These are phyloP conservation scores for Talaromyces trachyspermus DNA, from an alignment of 495 filamentous ascomycete genomes.

Conservation along the genomic window DNA sequence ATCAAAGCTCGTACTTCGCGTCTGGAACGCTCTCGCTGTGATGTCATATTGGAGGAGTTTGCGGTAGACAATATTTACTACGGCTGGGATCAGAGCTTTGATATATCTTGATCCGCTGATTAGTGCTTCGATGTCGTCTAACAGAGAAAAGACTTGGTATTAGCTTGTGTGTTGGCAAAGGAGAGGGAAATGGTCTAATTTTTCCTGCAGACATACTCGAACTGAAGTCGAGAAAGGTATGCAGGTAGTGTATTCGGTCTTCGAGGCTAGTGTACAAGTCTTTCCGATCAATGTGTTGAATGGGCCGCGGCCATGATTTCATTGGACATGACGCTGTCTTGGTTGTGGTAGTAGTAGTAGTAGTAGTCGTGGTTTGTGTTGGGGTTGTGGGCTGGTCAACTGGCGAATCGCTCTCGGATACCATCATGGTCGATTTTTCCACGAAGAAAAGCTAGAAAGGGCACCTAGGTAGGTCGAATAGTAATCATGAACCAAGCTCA, in stretches of 20 bases:
- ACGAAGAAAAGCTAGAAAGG: too few relatives aligned
- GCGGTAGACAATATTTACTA: constrained; percentile 66
- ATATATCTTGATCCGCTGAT: constrained; percentile 60
- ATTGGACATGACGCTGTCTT: constrained; percentile 5
- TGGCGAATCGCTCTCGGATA: neutral
- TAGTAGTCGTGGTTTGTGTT: too few relatives aligned
- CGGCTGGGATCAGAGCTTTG: constrained; percentile 61
- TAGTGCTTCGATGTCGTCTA: constrained; percentile 63
- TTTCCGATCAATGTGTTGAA: constrained; percentile 59
- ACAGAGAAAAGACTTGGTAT: neutral
- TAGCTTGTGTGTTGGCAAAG: too few relatives aligned
- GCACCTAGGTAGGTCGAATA: too few relatives aligned
- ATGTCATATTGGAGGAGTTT: constrained; percentile 70
- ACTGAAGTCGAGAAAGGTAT: constrained; percentile 66
- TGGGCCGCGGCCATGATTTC: constrained; percentile 14
- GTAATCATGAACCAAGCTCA: too few relatives aligned
- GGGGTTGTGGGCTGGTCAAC: neutral
- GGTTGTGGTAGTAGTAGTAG: neutral
- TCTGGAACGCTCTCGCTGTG: constrained; percentile 63
- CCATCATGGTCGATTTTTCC: neutral
- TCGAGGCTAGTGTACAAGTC: constrained; percentile 61
- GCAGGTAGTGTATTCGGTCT: constrained; percentile 60
- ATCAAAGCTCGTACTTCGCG: constrained; percentile 56
- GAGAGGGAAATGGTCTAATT: neutral
- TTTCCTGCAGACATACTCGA: constrained; percentile 39